Evolutionary conservation across 768 basidiomycete genomes (phyloP), one percentile per base, ranked within the genome.

Genomic region (Jaapia argillacea): DNA sequence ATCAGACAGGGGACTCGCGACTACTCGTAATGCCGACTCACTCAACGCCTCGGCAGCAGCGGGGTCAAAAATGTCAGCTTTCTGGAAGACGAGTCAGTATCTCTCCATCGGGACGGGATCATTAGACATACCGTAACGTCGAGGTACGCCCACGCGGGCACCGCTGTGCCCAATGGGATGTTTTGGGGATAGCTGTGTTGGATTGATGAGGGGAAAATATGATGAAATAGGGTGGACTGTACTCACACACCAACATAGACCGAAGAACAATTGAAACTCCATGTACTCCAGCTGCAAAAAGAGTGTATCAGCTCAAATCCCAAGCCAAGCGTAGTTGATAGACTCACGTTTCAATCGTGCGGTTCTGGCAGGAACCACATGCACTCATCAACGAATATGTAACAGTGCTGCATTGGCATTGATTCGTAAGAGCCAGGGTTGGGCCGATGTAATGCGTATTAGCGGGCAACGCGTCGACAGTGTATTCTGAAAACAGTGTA

Each of bases 341-440:
- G 25, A 4, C 27, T 24, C 16, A 18, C 21, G 5, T 35, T 25
- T 36, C 4, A 23, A 24, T 43, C 18, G 12, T 36, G 25, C 42
- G 42, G 21, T 38, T 36, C 53, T 78, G 76, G 50, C 76, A 78
- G 7, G 54, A 50, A 3, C 68, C 64, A 50, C 76, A 78, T n/a
- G 73, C 71, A 42, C 66, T 67, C 45, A 73, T 49, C 50, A 75
- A 50, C n/a, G 69, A 68, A 55, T 76, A 78, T 37, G 69, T 68
- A 7, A 77, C 70, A 0, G 72, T 65, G 49, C 68, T 74, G 55
- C 75, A 76, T 48, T 56, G 56, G 53, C 76, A 77, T n/a, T 47
- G n/a, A 42, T 68, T 71, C 13, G 58, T 65, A 20, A 55, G 47
- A 5, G 37, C 46, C 24, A 44, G 10, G 14, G 54, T 53, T 5